These are phyloP conservation scores for Aspergillus uvarum DNA, from an alignment of 2,329 filamentous ascomycete genomes.

Conservation along the genomic window DNA sequence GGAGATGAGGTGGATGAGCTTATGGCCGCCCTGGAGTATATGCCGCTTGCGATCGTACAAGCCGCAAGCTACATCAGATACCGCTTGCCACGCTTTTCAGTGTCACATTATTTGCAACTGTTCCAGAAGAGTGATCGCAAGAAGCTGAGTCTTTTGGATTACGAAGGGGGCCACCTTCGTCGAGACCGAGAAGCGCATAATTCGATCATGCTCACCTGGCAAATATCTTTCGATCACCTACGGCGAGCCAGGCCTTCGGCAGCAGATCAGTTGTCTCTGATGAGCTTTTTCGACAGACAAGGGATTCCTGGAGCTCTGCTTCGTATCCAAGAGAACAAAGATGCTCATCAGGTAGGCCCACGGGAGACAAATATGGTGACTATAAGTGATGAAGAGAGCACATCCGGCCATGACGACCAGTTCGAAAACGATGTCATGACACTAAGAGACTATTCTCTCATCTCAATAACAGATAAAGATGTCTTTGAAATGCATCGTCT, in stretches of 20 bases:
- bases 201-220: conserved; percentile 32
- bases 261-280: conserved; percentile 27
- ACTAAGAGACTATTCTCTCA: conserved; percentile 24
- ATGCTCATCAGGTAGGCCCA: too few relatives aligned
- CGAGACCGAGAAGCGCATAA: conserved; percentile 26
- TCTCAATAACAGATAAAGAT: conserved; percentile 12
- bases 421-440: conserved; percentile 25
- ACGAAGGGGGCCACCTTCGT: conserved; percentile 25
- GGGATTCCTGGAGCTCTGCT: conserved; percentile 26
- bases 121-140: conserved; percentile 36
- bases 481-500: conserved; percentile 29
- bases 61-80: conserved; percentile 29
- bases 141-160: conserved; percentile 26
- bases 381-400: too few relatives aligned
- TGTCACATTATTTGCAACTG: conserved; percentile 20
- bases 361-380: too few relatives aligned
- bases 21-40: conserved; percentile 23
- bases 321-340: neutral
- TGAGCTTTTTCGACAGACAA: conserved; percentile 33
- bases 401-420: too few relatives aligned
- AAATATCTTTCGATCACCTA: conserved; percentile 36
- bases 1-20: neutral
- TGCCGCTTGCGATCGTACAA: conserved; percentile 16
- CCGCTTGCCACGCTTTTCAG: conserved; percentile 3
- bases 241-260: conserved; percentile 22